Evolutionary conservation across 2,329 filamentous ascomycete species (phyloP).

Genomic region (Penicillium thymicola): DNA sequence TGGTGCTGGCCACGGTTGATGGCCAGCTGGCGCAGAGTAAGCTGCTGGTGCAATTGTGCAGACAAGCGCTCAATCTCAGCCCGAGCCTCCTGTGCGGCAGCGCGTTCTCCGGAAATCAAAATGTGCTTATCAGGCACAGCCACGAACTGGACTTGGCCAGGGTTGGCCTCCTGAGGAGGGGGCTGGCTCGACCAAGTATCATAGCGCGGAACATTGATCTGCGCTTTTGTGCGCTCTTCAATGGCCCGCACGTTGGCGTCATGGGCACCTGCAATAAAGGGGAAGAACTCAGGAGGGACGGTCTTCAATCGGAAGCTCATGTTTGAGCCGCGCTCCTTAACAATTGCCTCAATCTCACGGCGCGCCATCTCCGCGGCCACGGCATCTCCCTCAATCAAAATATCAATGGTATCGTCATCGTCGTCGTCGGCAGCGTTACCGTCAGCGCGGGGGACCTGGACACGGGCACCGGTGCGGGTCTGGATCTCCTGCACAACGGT

Average conservation of each 20-base stretch:
- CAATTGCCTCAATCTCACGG: constrained; percentile 81
- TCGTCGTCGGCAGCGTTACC: constrained; percentile 69
- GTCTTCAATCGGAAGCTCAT: constrained; percentile 77
- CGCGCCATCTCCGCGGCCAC: constrained; percentile 80
- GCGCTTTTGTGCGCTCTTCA: constrained; percentile 70
- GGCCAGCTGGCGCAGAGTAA: constrained; percentile 73
- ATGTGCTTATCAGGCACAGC: constrained; percentile 76
- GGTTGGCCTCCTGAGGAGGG: constrained; percentile 59
- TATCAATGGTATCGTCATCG: constrained; percentile 73
- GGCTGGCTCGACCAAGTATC: constrained; percentile 68
- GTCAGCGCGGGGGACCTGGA: constrained; percentile 82
- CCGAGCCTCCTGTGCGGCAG: constrained; percentile 74
- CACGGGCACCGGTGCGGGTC: constrained; percentile 82
- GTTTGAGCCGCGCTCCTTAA: constrained; percentile 77
- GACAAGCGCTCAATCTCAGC: constrained; percentile 77
- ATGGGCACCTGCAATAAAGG: constrained; percentile 82
- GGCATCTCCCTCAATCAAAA: constrained; percentile 86
- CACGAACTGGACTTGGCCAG: constrained; percentile 67
- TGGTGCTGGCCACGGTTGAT: constrained; percentile 87
- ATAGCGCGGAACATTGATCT: constrained; percentile 79
- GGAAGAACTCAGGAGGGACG: constrained; percentile 89
- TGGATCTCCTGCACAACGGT: constrained; percentile 86
- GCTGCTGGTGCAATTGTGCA: constrained; percentile 69
- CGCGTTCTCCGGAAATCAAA: constrained; percentile 78
- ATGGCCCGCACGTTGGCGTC: constrained; percentile 66